These are phyloP conservation scores for Rhypophila decipiens DNA, from an alignment of 495 filamentous ascomycete species.

Conservation along the genomic window DNA sequence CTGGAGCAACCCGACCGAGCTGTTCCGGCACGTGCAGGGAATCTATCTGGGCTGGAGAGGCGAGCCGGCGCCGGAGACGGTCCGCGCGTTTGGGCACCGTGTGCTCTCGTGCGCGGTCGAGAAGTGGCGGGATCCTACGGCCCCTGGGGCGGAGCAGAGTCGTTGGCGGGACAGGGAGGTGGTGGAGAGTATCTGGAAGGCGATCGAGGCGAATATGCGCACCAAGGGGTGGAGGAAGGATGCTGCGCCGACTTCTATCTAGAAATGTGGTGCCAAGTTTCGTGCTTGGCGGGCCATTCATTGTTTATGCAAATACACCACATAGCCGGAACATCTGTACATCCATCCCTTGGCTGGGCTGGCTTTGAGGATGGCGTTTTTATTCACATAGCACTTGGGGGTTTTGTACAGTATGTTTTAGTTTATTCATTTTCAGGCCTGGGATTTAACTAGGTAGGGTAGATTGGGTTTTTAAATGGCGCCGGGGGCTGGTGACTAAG, in stretches of 20 bases:
- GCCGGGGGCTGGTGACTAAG: no score
- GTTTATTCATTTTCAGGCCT: no score
- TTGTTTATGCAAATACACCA: no score
- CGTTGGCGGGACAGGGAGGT: constrained; percentile 90
- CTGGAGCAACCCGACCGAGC: constrained; percentile 81
- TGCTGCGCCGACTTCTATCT: constrained; percentile 47
- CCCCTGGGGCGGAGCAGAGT: constrained; percentile 46
- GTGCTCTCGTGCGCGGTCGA: constrained; percentile 71
- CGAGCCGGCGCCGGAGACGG: constrained; percentile 67
- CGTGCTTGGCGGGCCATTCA: no score
- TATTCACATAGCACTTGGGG: no score
- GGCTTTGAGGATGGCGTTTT: no score
- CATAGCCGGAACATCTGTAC: no score
- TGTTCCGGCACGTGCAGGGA: constrained; percentile 82
- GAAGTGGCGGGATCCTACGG: constrained; percentile 60
- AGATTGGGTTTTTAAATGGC: no score
- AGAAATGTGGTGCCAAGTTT: no score
- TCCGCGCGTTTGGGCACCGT: constrained; percentile 78
- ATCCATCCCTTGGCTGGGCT: no score
- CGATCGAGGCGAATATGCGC: constrained; percentile 84
- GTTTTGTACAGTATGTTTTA: no score
- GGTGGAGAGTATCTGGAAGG: constrained; percentile 87
- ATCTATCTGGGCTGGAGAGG: constrained; percentile 89
- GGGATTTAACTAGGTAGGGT: no score
- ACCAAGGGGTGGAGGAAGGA: constrained; percentile 74